Evolutionary conservation across 179 eudicot species (phyloP).

Genomic region (Corrigiola litoralis): DNA sequence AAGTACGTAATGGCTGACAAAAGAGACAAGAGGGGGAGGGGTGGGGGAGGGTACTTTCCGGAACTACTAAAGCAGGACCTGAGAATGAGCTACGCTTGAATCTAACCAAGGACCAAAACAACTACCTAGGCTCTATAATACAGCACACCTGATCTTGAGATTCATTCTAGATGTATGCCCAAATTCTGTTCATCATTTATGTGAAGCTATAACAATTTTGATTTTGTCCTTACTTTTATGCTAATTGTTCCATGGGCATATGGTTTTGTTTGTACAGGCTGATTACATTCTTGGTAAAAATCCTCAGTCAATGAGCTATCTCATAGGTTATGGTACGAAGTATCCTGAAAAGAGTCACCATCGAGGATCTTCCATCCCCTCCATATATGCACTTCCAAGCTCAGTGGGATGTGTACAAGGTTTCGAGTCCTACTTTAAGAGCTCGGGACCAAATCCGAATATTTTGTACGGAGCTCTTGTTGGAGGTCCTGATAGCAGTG

Average conservation of each 20-base stretch:
- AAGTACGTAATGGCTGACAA: too few relatives aligned
- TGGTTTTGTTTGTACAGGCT: conserved; percentile 32
- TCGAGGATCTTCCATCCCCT: conserved; percentile 68
- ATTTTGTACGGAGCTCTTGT: conserved; percentile 59
- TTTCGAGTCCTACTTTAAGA: conserved; percentile 60
- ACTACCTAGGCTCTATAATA: too few relatives aligned
- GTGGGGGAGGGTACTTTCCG: too few relatives aligned
- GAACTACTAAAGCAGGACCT: too few relatives aligned
- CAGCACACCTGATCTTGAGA: too few relatives aligned
- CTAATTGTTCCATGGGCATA: not conserved
- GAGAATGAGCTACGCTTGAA: too few relatives aligned
- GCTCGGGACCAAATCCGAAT: conserved; percentile 51
- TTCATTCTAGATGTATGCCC: too few relatives aligned
- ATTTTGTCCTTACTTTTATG: not conserved
- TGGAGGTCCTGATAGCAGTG: conserved; percentile 69
- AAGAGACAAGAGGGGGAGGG: too few relatives aligned
- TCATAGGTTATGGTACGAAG: conserved; percentile 63
- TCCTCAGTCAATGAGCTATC: conserved; percentile 65
- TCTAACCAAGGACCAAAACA: too few relatives aligned
- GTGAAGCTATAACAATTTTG: not conserved
- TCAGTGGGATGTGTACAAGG: conserved; percentile 62
- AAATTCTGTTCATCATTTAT: too few relatives aligned
- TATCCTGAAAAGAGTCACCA: conserved; percentile 70
- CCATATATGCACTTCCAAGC: conserved; percentile 29
- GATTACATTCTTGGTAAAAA: conserved; percentile 86